These are phyloP conservation scores for Pythium scleroteichum DNA, from an alignment of 352 stramenopile genomes.

Conservation along the genomic window DNA sequence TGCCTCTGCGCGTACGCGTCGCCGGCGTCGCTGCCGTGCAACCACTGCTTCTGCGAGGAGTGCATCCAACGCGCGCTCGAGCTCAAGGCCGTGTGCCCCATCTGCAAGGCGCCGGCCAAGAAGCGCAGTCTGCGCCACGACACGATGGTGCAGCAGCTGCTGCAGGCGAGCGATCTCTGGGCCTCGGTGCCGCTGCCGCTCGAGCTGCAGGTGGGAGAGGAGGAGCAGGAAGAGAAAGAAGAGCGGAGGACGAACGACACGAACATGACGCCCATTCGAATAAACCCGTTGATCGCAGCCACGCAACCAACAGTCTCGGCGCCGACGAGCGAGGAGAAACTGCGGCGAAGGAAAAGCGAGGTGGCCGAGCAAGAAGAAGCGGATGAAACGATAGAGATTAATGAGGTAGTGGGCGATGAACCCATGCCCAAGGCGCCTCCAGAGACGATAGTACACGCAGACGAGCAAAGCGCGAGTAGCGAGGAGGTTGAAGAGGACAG, in stretches of 20 bases:
- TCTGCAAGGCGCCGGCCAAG: constrained; percentile 82
- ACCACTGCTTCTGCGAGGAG: constrained; percentile 88
- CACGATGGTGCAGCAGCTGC: constrained; percentile 72
- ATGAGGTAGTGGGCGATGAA: neutral
- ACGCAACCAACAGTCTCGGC: neutral
- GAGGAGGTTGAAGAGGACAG: neutral
- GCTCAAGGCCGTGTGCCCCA: constrained; percentile 76
- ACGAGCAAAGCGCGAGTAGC: neutral
- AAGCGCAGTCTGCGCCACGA: constrained; percentile 79
- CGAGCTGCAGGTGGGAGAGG: neutral
- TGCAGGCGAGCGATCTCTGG: constrained; percentile 55
- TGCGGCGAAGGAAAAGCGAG: constrained; percentile 17
- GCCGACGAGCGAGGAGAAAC: neutral
- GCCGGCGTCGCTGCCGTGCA: constrained; percentile 78
- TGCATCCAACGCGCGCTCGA: constrained; percentile 85
- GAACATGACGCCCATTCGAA: constrained; percentile 20
- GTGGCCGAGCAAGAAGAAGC: too few species aligned
- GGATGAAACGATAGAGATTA: too few species aligned
- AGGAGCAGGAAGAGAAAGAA: neutral
- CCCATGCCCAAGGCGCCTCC: neutral
- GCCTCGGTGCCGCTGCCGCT: constrained; percentile 21
- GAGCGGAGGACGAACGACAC: constrained; percentile 1
- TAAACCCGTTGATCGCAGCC: constrained; percentile 25
- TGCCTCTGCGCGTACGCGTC: constrained; percentile 74
- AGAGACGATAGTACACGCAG: neutral